Base-by-base conservation (phyloP, 768 basidiomycete genomes). In the Termitomyces heimii region DNA sequence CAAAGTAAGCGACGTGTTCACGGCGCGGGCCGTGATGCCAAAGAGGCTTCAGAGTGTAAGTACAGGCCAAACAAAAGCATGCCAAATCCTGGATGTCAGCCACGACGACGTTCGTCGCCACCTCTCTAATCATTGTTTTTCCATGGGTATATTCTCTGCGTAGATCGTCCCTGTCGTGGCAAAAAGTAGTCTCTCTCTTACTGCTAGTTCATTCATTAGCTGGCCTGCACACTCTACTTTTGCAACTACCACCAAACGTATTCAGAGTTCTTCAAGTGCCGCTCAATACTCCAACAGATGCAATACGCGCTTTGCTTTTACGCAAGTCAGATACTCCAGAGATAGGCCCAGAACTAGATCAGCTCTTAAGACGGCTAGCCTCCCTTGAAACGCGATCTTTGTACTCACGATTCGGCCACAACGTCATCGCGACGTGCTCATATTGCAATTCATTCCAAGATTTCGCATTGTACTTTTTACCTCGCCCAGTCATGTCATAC, bases 321-420 rank as follows among this genome's bases (percentile, higher is more conserved):
- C 70, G 69, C 53, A 60, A 52, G 1, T 79, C 79, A 9, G 75
- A 76, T 26, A 67, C 70, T 2, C 73, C 70, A 51, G 65, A 67
- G 31, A 49, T 89, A 6, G 81, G 81, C 3, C 62, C 65, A 46
- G 73, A 79, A 26, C 61, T 87, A 39, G 80, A 85, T 39, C 66
- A 67, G 31, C 71, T 90, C 37, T 68, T 90, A 53, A 79, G 71
- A 55, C 75, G 80, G 47, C 72, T 91, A 12, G 75, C 76, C 31
- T 77, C 80, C 20, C 79, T 81, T 62, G 87, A 86, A 37, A 70
- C 77, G 58, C 79, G 89, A 54, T 70, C 75, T 0, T 65, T 79
- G 45, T 91, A 88, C 63, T 62, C 64, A 60, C 88, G 89, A 56
- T 87, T 89, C 58, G 89, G 89, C 24, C 89, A 91, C 68, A 68